Evolutionary conservation across 768 basidiomycete genomes (phyloP).

Genomic region (Tricholoma saponaceum): DNA sequence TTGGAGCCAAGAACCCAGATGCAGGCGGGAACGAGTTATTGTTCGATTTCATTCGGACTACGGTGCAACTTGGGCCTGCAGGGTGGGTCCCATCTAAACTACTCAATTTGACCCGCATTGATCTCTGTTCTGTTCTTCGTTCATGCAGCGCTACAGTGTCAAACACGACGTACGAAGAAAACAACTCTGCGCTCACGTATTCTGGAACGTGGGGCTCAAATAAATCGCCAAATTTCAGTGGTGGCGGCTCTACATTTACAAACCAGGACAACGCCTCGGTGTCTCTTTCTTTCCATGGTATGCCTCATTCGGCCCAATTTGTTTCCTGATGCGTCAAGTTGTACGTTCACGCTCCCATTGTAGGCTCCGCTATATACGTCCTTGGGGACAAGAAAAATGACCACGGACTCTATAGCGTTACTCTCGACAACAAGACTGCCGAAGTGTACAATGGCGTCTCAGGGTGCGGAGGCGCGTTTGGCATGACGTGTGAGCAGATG

Average conservation of each 20-base stretch:
- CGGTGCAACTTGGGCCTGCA: constrained; percentile 39
- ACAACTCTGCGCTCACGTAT: constrained; percentile 33
- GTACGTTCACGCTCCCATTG: neutral
- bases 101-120: neutral
- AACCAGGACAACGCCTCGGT: constrained; percentile 36
- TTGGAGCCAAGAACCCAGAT: constrained; percentile 32
- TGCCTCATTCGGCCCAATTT: neutral
- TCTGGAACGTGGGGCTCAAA: constrained; percentile 39
- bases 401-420: constrained; percentile 40
- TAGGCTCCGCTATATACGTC: constrained; percentile 41
- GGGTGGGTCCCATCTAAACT: constrained; percentile 25
- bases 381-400: constrained; percentile 49
- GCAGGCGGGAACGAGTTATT: constrained; percentile 33
- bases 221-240: constrained; percentile 39
- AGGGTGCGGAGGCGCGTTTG: constrained; percentile 44
- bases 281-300: constrained; percentile 38
- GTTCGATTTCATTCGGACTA: constrained; percentile 38
- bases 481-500: constrained; percentile 41
- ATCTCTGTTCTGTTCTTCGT: neutral
- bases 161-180: constrained; percentile 40
- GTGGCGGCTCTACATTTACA: constrained; percentile 41
- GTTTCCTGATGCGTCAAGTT: neutral
- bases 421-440: constrained; percentile 31
- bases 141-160: constrained; percentile 32
- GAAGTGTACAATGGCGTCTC: constrained; percentile 35